Percentiles rank a stretch among this genome's conserved stretches.
These are phyloP conservation scores for Diaporthe aspalathi DNA, from an alignment of 2,329 filamentous ascomycete species.

Conservation along the genomic window DNA sequence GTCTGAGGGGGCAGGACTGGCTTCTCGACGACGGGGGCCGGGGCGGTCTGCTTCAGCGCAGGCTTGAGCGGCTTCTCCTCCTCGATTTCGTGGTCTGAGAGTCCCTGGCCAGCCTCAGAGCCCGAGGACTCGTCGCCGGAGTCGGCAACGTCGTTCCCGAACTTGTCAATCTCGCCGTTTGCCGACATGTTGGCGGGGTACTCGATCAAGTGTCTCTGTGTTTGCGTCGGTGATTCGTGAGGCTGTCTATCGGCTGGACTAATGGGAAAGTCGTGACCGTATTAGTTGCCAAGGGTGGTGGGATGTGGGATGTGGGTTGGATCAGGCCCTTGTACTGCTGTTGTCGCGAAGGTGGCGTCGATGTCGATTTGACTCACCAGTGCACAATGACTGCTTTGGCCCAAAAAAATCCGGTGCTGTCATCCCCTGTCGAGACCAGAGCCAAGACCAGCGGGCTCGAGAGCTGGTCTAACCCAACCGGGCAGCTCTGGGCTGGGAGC, in stretches of 20 bases:
- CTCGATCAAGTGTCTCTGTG: background rate
- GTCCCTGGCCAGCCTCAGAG: slow-evolving; percentile 64
- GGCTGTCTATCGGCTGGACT: background rate
- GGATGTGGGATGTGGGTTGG: background rate
- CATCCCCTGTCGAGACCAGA: background rate
- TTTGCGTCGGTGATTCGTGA: background rate
- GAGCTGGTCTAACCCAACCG: slow-evolving; percentile 12
- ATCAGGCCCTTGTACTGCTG: background rate
- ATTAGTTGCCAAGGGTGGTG: too few relatives aligned
- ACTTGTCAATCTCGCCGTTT: slow-evolving; percentile 68
- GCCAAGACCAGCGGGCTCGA: background rate
- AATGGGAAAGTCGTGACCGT: background rate
- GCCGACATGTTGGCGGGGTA: slow-evolving; percentile 57
- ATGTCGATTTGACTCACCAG: slow-evolving; percentile 25
- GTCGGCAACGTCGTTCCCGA: slow-evolving; percentile 77
- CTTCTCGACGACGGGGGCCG: slow-evolving; percentile 66
- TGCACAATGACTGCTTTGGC: slow-evolving; percentile 3
- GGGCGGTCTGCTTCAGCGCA: slow-evolving; percentile 81
- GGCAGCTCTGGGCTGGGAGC: background rate
- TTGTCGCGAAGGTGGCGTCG: slow-evolving; percentile 16
- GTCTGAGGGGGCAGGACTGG: slow-evolving; percentile 84
- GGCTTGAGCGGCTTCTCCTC: slow-evolving; percentile 82
- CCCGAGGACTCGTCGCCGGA: slow-evolving; percentile 71
- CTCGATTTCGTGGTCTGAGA: slow-evolving; percentile 67
- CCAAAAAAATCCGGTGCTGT: slow-evolving; percentile 25